Evolutionary conservation across 257 asterid genomes (phyloP), one percentile per base, ranked within the genome.

Genomic region (Hygrophila difformis): DNA sequence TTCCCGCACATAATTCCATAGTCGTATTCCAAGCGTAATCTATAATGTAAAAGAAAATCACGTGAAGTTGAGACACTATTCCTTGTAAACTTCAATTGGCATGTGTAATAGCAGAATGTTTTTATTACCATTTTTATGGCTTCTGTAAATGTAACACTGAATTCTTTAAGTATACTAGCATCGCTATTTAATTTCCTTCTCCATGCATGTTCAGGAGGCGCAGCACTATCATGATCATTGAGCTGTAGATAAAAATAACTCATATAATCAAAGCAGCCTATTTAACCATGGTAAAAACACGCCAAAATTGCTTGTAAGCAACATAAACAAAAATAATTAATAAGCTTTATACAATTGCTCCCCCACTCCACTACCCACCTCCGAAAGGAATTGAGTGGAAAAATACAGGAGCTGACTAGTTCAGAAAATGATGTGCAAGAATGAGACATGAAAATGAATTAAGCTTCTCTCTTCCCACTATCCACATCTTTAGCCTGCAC

Each of bases 131-230:
- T 86, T 73, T 87, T 81, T 40, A 91, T 56, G 49, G 99, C 99
- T 75, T 91, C 99, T 20, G 48, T 60, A 58, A 91, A 91, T 16
- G 99, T 91, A 39, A 91, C 58, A 52, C 91, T 91, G 81, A 91
- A 91, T 71, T 91, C 99, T 68, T 75, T 86, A 43, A 91, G 92
- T 59, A 74, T 74, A 62, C 97, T 66, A 51, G 95, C 94, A 72
- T 77, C 77, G 59, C 85, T 68, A 53, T 83, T 81, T 57, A 91
- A 64, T 65, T 66, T 91, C 72, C 97, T 78, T 66, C 99, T 86
- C 99, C 84, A 83, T 33, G 99, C 99, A 46, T 86, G 87, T 56
- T 79, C 81, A 6, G 97, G 99, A 31, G 99, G 99, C 36, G 79
- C 68, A 42, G 97, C 93, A 67, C 92, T 75, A 47, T 91, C 99